phyloP scores from a whole-genome alignment of 768 basidiomycete species.

The Macrolepiota dolichaula region DNA sequence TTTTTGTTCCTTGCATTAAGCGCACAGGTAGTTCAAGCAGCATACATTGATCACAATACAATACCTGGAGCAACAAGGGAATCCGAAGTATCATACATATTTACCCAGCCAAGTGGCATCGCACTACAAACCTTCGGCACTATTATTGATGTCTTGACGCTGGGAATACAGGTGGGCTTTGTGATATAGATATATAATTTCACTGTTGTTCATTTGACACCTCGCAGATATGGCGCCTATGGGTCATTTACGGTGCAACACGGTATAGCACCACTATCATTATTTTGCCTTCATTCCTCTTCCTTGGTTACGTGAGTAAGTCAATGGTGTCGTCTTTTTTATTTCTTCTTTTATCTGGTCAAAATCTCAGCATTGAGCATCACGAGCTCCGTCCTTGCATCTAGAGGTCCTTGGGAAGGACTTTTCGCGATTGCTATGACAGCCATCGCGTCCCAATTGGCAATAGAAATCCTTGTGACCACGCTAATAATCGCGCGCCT shows the following conservation, averaged over 20 bases:
- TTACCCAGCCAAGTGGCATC: neutral
- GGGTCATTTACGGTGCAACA: neutral
- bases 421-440: too few relatives aligned
- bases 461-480: neutral
- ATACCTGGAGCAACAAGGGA: neutral
- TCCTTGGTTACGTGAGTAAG: too few relatives aligned
- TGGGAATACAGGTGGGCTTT: slow-evolving; percentile 1
- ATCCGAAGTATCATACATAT: neutral
- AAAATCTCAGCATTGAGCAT: too few relatives aligned
- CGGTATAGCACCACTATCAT: neutral
- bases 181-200: neutral
- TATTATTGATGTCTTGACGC: neutral
- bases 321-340: too few relatives aligned
- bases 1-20: neutral
- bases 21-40: neutral
- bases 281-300: neutral
- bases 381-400: too few relatives aligned
- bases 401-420: too few relatives aligned
- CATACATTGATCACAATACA: neutral
- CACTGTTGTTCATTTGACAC: too few relatives aligned
- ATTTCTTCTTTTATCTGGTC: neutral
- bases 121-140: neutral
- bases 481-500: neutral
- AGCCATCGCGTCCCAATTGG: too few relatives aligned
- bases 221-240: neutral